Percentiles rank a stretch among this genome's conserved stretches.
Evolutionary conservation across 257 asterid species (phyloP).

Genomic region (Solanum dulcamara): DNA sequence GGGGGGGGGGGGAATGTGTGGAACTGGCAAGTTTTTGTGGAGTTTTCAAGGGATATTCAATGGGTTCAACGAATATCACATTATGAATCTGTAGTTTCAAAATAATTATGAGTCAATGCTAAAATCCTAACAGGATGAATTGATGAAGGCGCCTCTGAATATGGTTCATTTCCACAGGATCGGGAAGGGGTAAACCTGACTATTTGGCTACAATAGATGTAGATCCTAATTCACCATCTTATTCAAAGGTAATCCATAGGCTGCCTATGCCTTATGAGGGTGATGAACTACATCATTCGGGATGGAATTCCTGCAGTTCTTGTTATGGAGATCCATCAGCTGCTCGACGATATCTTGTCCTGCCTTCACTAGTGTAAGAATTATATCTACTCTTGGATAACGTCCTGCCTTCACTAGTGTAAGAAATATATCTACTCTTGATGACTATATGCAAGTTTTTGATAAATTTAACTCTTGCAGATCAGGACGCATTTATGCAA

Average conservation of each 20-base stretch:
- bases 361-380: constrained; percentile 78
- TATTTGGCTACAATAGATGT: constrained; percentile 84
- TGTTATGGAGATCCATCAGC: constrained; percentile 76
- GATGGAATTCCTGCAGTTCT: constrained; percentile 99
- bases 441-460: not conserved
- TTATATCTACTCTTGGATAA: not conserved
- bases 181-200: constrained; percentile 81
- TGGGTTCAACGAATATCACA: not conserved
- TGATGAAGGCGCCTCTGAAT: not conserved
- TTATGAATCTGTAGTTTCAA: not conserved
- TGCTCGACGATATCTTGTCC: constrained; percentile 66
- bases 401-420: constrained; percentile 64
- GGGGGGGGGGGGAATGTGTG: not conserved
- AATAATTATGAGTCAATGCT: not conserved
- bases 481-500: constrained; percentile 91
- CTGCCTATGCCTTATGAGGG: constrained; percentile 82
- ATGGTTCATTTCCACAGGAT: constrained; percentile 27
- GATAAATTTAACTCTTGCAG: constrained; percentile 23
- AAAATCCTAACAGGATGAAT: not conserved
- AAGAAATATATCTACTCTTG: not conserved
- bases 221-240: constrained; percentile 82
- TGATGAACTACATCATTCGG: constrained; percentile 91
- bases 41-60: not conserved
- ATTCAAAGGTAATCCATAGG: constrained; percentile 75
- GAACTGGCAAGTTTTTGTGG: not conserved